Conservation (phyloP, 1,284 basidiomycete genomes). For the Naganishia albida region DNA sequence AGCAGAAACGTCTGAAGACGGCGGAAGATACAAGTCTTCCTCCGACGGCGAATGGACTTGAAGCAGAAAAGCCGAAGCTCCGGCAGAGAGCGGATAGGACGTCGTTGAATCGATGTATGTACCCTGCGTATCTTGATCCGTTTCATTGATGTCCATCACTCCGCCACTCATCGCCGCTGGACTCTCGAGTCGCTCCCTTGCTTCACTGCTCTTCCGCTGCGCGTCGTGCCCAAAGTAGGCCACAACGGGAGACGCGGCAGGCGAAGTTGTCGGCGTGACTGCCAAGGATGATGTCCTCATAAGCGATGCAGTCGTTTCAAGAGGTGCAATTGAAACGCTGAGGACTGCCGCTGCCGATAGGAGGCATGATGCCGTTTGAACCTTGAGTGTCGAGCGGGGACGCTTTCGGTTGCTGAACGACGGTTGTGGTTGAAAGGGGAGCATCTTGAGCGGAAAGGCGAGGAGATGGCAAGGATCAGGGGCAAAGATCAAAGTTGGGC, state of each 20-base stretch:
- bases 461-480: not conserved
- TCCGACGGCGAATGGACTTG: not conserved
- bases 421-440: not conserved
- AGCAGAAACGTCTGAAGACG: not conserved
- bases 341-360: slow-evolving; percentile 2
- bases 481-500: not conserved
- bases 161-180: not conserved
- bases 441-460: not conserved
- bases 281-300: not conserved
- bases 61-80: not conserved
- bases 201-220: not conserved
- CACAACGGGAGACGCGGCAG: not conserved
- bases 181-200: not conserved
- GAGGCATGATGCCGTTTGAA: slow-evolving; percentile 11
- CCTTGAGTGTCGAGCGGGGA: not conserved
- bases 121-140: too few relatives aligned
- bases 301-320: not conserved
- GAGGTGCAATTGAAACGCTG: not conserved
- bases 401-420: not conserved
- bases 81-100: not conserved
- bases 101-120: too few relatives aligned
- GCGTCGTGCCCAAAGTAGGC: slow-evolving; percentile 5
- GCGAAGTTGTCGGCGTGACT: slow-evolving; percentile 1
- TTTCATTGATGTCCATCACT: not conserved
- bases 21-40: not conserved